Base-by-base conservation (phyloP, 1,284 basidiomycete genomes). In the Laetiporus sulphureus region DNA sequence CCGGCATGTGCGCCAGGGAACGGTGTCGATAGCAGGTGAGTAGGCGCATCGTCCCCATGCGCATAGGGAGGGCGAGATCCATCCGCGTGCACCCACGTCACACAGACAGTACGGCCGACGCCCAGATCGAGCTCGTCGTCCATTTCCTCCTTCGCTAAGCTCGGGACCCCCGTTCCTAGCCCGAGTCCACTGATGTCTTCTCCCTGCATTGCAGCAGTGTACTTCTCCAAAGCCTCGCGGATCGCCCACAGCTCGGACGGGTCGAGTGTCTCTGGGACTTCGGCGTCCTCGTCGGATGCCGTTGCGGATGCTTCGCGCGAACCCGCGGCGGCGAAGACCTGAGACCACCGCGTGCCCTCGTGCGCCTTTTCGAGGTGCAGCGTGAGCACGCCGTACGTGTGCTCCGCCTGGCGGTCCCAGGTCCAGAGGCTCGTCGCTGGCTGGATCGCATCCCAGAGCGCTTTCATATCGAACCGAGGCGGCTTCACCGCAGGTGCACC, bases 241-340 rank as follows among this genome's bases (percentile, higher is more conserved):
- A 96, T 86, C 10, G 71, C 66, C 53, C 78, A 78, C 13, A 96
- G 72, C 54, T 91, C 85, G 0, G 82, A 85, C 1, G 90, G 83
- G 52, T 93, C 86, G 40, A 97, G 68, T 4, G 91, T 94, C 65
- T 98, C 95, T 0, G 85, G 79, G 1, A 97, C 90, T 36, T 91
- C 86, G 10, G 72, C 65, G 44, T 84, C 75, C n/a, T 55, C 56
- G n/a, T 56, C 62, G 31, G 55, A 54, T 1, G 51, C 34, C 19
- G 13, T 38, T 12, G 33, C 21, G 7, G 43, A 41, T 13, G 58
- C 47, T 1, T 56, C 20, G 10, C 58, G 44, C 32, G 57, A 62
- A 27, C 64, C 69, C 37, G 69, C 60, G 10, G 67, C 53, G 3
- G 73, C 69, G 56, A 97, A 96, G 3, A 96, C 75, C 36, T 88